These are phyloP conservation scores for Leishmania martiniquensis DNA, from an alignment of 208 protist genomes.

Conservation along the genomic window DNA sequence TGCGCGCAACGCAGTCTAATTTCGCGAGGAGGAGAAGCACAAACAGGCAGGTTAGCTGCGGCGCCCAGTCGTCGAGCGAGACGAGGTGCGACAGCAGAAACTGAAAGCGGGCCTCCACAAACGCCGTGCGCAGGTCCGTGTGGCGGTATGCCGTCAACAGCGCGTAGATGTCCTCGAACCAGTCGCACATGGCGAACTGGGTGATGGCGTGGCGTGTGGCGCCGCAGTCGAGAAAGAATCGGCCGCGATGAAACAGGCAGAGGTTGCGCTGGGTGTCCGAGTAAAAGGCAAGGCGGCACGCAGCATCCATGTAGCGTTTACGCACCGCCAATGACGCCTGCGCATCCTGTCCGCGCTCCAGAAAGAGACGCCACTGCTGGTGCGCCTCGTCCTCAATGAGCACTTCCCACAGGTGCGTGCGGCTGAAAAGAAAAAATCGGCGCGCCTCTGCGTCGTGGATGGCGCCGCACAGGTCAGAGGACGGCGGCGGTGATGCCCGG, in stretches of 20 bases:
- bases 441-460: conserved; percentile 52
- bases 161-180: conserved; percentile 66
- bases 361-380: conserved; percentile 79
- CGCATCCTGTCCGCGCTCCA: conserved; percentile 54
- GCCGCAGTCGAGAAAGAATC: conserved; percentile 56
- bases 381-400: conserved; percentile 61
- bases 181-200: conserved; percentile 62
- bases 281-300: conserved; percentile 51
- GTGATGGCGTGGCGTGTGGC: conserved; percentile 37
- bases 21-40: conserved; percentile 18
- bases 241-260: conserved; percentile 49
- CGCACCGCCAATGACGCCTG: conserved; percentile 34
- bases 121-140: conserved; percentile 31
- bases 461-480: conserved; percentile 35
- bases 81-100: conserved; percentile 21
- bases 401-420: conserved; percentile 59
- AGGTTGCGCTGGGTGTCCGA: conserved; percentile 34
- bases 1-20: conserved; percentile 22
- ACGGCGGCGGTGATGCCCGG: conserved; percentile 20
- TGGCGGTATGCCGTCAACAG: conserved; percentile 38
- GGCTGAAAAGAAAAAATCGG: conserved; percentile 60
- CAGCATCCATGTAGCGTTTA: conserved; percentile 62
- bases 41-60: conserved; percentile 27
- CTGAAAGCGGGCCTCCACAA: conserved; percentile 58
- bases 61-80: conserved; percentile 22